Evolutionary conservation across 495 filamentous ascomycete species (phyloP).

Genomic region (Cercophora samala): DNA sequence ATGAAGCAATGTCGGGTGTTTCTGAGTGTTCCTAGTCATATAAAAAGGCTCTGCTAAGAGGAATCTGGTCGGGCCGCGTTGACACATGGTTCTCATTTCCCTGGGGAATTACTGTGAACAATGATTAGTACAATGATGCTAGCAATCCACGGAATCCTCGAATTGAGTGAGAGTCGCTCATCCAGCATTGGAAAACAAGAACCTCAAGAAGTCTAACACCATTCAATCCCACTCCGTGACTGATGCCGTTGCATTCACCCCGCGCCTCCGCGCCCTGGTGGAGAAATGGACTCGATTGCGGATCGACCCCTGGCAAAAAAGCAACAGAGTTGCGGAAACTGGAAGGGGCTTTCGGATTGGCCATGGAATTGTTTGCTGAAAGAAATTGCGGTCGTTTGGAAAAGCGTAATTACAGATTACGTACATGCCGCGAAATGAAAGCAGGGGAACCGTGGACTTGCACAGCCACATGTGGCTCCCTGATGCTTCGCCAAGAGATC

Average conservation of each 20-base stretch:
- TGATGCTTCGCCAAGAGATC: neutral
- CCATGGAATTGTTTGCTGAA: neutral
- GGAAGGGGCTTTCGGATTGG: neutral
- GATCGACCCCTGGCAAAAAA: slow-evolving; percentile 5
- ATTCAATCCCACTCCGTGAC: neutral
- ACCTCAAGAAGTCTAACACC: neutral
- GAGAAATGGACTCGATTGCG: neutral
- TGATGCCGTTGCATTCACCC: neutral
- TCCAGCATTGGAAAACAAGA: neutral
- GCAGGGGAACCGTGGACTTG: neutral
- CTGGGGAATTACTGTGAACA: neutral
- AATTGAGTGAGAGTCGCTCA: neutral
- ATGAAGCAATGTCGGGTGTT: neutral
- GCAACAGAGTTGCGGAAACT: neutral
- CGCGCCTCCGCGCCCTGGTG: neutral
- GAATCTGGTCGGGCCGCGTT: neutral
- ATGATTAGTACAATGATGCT: neutral
- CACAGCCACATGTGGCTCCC: neutral
- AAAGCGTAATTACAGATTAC: neutral
- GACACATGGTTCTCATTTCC: slow-evolving; percentile 3
- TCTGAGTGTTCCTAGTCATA: neutral
- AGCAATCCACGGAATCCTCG: neutral
- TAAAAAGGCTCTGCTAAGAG: neutral
- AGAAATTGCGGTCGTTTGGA: neutral
- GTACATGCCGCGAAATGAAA: neutral